A percentile compares a stretch with the other conserved stretches of the same genome.
These are phyloP conservation scores for Chlamydomonas incerta DNA, from an alignment of 139 green algal genomes.

Conservation along the genomic window DNA sequence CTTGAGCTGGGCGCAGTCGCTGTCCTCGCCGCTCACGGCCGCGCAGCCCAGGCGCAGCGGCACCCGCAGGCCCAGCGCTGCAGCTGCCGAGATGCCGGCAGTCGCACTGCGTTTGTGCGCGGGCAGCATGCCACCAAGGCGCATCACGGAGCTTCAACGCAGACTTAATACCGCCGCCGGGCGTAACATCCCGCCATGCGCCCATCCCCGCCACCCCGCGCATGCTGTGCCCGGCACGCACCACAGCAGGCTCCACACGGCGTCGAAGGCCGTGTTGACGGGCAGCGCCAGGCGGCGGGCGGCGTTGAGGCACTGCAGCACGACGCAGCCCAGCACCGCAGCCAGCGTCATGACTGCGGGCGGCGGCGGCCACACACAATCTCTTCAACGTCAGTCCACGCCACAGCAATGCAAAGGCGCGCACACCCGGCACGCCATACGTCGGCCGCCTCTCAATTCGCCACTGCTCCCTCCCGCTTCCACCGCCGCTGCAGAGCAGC, in stretches of 20 bases:
- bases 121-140: too few relatives aligned
- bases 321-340: background rate
- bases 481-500: too few relatives aligned
- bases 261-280: constrained; percentile 22
- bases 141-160: too few relatives aligned
- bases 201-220: too few relatives aligned
- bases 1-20: constrained; percentile 26
- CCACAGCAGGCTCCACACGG: constrained; percentile 14
- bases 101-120: constrained; percentile 18
- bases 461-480: too few relatives aligned
- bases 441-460: too few relatives aligned
- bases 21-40: background rate
- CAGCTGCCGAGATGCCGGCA: background rate
- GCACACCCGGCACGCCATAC: too few relatives aligned
- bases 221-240: too few relatives aligned
- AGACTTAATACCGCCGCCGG: too few relatives aligned
- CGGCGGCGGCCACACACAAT: background rate
- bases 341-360: constrained; percentile 20
- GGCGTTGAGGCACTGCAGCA: background rate
- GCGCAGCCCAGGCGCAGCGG: constrained; percentile 2
- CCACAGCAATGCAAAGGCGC: too few relatives aligned
- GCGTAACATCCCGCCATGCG: too few relatives aligned
- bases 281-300: constrained; percentile 3
- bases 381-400: too few relatives aligned
- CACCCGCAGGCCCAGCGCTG: background rate